phyloP scores from a whole-genome alignment of 2,329 filamentous ascomycete species.

The Diaporthe australafricana region DNA sequence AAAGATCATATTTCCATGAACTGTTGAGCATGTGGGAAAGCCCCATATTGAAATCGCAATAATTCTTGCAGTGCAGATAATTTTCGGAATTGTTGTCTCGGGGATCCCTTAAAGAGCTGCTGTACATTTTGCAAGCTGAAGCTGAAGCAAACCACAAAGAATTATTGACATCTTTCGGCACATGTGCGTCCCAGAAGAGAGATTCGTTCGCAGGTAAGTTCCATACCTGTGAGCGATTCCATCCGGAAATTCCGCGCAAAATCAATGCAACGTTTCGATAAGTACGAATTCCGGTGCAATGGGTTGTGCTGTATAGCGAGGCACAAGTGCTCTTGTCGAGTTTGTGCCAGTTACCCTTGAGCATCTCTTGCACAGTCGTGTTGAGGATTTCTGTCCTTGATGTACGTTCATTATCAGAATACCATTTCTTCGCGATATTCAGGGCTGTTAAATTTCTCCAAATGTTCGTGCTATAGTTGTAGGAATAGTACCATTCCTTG shows the following conservation, averaged over 20 bases:
- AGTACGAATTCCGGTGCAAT: background rate
- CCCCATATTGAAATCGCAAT: background rate
- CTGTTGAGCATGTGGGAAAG: background rate
- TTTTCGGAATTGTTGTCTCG: too few species aligned
- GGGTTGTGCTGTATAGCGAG: background rate
- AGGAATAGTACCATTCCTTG: accelerated
- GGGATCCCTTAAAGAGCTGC: background rate
- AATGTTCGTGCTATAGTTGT: background rate
- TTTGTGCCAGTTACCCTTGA: background rate
- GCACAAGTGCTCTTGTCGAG: background rate
- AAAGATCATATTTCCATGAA: background rate
- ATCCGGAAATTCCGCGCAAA: background rate
- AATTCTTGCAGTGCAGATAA: background rate
- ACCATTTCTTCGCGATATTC: background rate
- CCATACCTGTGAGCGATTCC: background rate
- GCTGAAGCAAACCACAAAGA: background rate
- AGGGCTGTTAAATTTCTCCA: background rate
- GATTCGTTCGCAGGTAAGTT: background rate
- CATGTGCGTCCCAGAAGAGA: background rate
- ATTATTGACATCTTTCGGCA: background rate
- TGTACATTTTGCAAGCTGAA: background rate
- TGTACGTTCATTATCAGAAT: background rate
- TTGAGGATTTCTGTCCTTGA: too few species aligned
- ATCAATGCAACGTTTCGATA: background rate
- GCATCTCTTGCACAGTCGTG: background rate